A percentile compares a stretch with the other conserved stretches of the same genome.
Evolutionary conservation across 352 stramenopile genomes (phyloP).

Genomic region (Pythium grandisporangium): DNA sequence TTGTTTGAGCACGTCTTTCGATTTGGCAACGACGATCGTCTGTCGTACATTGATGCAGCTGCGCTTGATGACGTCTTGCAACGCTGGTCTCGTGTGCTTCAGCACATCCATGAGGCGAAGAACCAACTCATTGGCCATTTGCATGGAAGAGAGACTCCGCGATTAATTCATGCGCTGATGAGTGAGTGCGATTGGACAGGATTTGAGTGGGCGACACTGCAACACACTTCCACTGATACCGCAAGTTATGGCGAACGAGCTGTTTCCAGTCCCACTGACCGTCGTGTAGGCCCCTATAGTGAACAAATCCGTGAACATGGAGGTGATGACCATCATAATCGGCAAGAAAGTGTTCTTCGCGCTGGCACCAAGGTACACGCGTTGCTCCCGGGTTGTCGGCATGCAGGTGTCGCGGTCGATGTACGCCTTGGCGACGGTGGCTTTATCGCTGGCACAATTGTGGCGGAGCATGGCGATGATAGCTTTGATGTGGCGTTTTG

Average conservation of each 20-base stretch:
- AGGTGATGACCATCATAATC: neutral
- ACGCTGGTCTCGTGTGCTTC: conserved; percentile 42
- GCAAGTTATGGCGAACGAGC: too few relatives aligned
- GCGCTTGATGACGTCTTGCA: conserved; percentile 37
- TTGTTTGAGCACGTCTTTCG: conserved; percentile 42
- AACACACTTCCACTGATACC: neutral
- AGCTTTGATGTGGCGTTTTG: conserved; percentile 38
- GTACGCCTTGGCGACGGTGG: conserved; percentile 16
- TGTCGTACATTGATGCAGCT: conserved; percentile 34
- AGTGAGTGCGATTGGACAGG: conserved; percentile 61
- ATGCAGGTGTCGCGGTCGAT: conserved; percentile 37
- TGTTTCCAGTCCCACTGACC: too few relatives aligned
- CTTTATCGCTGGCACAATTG: conserved; percentile 36
- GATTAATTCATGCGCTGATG: conserved; percentile 42
- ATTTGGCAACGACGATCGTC: conserved; percentile 37
- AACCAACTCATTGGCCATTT: conserved; percentile 45
- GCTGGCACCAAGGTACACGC: conserved; percentile 23
- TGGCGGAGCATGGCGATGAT: conserved; percentile 24
- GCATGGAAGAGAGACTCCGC: conserved; percentile 47
- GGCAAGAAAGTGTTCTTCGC: conserved; percentile 12
- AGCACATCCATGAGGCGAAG: conserved; percentile 44
- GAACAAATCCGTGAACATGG: too few relatives aligned
- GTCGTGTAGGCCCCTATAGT: too few relatives aligned
- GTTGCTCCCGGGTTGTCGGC: conserved; percentile 20
- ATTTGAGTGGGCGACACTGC: conserved; percentile 26